These are phyloP conservation scores for Flammula alnicola DNA, from an alignment of 1,284 basidiomycete genomes.

Conservation along the genomic window DNA sequence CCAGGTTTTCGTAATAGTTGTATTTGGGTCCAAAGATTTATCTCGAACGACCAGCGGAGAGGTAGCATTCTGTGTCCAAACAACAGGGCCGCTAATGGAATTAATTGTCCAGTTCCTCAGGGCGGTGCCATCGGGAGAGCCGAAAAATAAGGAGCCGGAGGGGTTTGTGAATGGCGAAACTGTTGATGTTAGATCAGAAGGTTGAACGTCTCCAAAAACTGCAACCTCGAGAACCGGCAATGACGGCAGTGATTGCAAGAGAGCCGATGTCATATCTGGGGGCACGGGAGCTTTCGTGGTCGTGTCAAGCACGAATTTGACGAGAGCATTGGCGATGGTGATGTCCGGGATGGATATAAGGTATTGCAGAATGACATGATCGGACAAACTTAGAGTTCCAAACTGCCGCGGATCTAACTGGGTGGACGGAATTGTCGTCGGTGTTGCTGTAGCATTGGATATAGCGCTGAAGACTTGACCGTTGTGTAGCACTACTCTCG, in stretches of 20 bases:
- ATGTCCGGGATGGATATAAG: conserved; percentile 55
- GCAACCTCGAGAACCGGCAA: conserved; percentile 65
- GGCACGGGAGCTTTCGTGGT: conserved; percentile 40
- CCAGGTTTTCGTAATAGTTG: conserved; percentile 56
- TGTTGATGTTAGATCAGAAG: conserved; percentile 50
- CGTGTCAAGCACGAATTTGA: conserved; percentile 49
- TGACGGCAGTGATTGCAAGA: conserved; percentile 45
- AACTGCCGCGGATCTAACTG: conserved; percentile 55
- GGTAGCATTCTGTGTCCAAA: conserved; percentile 58
- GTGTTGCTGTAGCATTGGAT: conserved; percentile 17
- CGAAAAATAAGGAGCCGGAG: conserved; percentile 61
- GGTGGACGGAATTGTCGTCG: conserved; percentile 32
- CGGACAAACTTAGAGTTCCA: conserved; percentile 55
- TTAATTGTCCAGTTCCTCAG: conserved; percentile 61
- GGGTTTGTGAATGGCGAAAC: conserved; percentile 58
- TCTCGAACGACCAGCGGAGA: conserved; percentile 56
- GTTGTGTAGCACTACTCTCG: conserved; percentile 54
- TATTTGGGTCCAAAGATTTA: conserved; percentile 41
- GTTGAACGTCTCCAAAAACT: conserved; percentile 57
- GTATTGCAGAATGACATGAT: conserved; percentile 63
- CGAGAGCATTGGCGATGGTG: conserved; percentile 50
- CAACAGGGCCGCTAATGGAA: conserved; percentile 40
- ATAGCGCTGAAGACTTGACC: conserved; percentile 52
- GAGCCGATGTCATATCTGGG: conserved; percentile 43
- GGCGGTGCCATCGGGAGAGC: conserved; percentile 49